These are phyloP conservation scores for Alternaria rosae DNA, from an alignment of 2,329 filamentous ascomycete genomes.

Conservation along the genomic window DNA sequence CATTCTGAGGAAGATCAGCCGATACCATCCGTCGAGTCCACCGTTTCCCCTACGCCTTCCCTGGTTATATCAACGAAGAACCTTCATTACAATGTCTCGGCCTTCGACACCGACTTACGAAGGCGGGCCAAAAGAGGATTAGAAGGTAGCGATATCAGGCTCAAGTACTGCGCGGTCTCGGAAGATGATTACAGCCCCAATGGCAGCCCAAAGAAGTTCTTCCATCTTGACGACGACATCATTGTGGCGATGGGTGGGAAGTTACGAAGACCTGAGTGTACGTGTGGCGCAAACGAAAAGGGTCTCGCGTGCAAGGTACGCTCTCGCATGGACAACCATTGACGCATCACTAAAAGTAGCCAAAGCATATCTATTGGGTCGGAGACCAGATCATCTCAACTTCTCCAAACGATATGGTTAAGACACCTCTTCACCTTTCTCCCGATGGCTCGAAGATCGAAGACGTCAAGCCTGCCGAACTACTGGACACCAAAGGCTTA, in stretches of 20 bases:
- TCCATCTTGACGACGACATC: conserved; percentile 48
- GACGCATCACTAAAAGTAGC: conserved; percentile 5
- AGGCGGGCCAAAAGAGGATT: conserved; percentile 42
- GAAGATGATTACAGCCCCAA: conserved; percentile 30
- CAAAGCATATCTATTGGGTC: conserved; percentile 51
- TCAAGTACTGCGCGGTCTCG: conserved; percentile 45
- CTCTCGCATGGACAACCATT: neutral
- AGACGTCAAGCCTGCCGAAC: conserved; percentile 37
- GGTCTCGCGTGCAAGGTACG: conserved; percentile 47
- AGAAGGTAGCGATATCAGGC: conserved; percentile 43
- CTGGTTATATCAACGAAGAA: conserved; percentile 45
- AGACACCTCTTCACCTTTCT: conserved; percentile 39
- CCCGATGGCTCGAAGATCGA: conserved; percentile 45
- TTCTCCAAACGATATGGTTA: conserved; percentile 27
- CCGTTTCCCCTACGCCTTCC: conserved; percentile 39
- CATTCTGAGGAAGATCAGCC: conserved; percentile 32
- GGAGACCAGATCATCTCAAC: conserved; percentile 44
- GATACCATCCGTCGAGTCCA: conserved; percentile 30
- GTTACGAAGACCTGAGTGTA: conserved; percentile 39
- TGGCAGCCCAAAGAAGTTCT: conserved; percentile 35
- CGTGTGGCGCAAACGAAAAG: conserved; percentile 45
- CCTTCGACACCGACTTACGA: conserved; percentile 42
- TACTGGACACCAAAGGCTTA: conserved; percentile 38
- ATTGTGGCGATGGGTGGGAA: conserved; percentile 43
- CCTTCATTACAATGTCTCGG: conserved; percentile 45